Evolutionary conservation across 257 asterid genomes (phyloP).

Genomic region (Asclepias syriaca): DNA sequence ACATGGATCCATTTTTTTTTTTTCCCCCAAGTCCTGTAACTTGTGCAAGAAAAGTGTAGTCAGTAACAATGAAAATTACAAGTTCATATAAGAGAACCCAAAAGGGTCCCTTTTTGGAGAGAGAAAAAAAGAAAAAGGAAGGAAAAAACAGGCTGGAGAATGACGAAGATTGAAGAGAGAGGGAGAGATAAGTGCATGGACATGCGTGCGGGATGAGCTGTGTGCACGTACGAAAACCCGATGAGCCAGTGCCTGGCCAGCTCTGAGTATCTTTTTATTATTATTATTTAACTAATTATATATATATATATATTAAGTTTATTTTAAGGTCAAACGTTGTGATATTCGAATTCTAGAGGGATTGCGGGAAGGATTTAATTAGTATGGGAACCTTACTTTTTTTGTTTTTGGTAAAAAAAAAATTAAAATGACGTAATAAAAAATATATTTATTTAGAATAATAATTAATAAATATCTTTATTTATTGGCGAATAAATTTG

Average conservation of each 20-base stretch:
- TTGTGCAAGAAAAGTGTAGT: not conserved
- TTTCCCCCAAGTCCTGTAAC: not conserved
- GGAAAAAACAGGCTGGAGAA: constrained; percentile 18
- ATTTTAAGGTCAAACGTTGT: no score
- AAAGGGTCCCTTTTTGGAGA: not conserved
- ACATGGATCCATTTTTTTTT: constrained; percentile 75
- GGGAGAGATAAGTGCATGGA: constrained; percentile 20
- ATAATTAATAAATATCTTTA: no score
- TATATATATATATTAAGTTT: no score
- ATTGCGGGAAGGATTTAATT: no score
- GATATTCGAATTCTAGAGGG: no score
- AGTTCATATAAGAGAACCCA: not conserved
- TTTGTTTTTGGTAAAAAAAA: no score
- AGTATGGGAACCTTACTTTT: no score
- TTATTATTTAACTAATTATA: not conserved
- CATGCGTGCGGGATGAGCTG: constrained; percentile 90
- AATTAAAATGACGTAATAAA: no score
- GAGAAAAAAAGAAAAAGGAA: constrained; percentile 14
- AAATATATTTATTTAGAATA: no score
- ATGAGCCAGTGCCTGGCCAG: constrained; percentile 31
- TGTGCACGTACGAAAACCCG: constrained; percentile 50
- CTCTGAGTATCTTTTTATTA: constrained; percentile 17
- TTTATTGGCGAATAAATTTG: no score
- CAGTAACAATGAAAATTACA: not conserved
- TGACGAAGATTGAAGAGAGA: not conserved